Base-by-base conservation (phyloP, 2,329 filamentous ascomycete genomes). In the Helminthosporium solani region DNA sequence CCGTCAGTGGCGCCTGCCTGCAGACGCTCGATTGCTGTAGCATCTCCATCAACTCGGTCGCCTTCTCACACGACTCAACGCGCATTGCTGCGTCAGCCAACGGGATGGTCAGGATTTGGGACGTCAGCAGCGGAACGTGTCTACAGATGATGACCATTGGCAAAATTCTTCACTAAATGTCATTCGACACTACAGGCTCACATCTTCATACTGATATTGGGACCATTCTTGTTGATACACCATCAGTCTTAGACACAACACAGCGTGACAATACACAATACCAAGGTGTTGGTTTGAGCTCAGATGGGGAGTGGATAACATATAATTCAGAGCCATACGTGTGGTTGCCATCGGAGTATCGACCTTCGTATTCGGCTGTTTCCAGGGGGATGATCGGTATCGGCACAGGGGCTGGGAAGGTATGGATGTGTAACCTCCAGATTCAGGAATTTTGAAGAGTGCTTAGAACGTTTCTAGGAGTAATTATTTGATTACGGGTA, bases 271-370 rank as follows among this genome's bases (percentile, higher is more conserved):
- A 20, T 36, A 30, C 46, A 39, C 31, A 42, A 37, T 53, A 39
- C 41, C 33, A 50, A 36, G 30, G 42, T 44, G 8, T 30, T 18
- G 49, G 33, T 27, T 25, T 55, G 23, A 51, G 52, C 16, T 12
- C 40, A 18, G 33, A 36, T 27, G 33, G 33, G 2, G 21, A 16
- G 34, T 43, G 40, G 40, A 57, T 57, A 38, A 57, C 52, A 44
- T 47, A 51, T 43, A 36, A 53, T 47, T 50, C 41, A 19, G 25
- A 53, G 49, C 50, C 51, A 14, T 12, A 50, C 16, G 6, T 56
- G n/a, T 54, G 50, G 53, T 28, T 56, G 30, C 53, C 51, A 6
- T 44, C 42, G 42, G 51, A 56, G 45, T 56, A 56, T 54, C 50
- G 53, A 16, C 50, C 47, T 16, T 38, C 33, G 9, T 38, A 39